These are phyloP conservation scores for Paxillus rubicundulus DNA, from an alignment of 768 basidiomycete genomes.

Conservation along the genomic window DNA sequence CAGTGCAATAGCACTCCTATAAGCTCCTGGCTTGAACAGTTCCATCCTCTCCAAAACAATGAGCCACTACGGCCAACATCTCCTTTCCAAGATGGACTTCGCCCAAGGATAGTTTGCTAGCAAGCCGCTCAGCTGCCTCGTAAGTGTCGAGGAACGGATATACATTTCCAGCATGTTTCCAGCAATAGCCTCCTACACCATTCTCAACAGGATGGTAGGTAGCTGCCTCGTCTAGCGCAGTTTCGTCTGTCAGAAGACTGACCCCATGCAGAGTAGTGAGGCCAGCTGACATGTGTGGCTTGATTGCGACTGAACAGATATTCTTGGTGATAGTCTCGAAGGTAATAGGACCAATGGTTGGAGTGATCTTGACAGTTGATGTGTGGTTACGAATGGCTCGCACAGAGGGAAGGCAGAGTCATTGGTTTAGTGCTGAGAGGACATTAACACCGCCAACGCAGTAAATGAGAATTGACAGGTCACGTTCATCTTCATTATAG, in stretches of 20 bases:
- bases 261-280: conserved; percentile 2
- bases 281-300: neutral
- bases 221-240: conserved; percentile 11
- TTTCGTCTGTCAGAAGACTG: conserved; percentile 14
- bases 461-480: conserved; percentile 11
- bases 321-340: too few species aligned
- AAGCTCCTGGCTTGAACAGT: too few species aligned
- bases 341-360: neutral
- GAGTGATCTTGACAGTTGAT: neutral
- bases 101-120: neutral
- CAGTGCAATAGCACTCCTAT: too few species aligned
- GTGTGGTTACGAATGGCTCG: neutral
- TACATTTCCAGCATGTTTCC: conserved; percentile 3
- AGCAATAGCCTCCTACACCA: conserved; percentile 14
- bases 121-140: neutral
- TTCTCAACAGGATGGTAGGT: conserved; percentile 3
- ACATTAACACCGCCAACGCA: conserved; percentile 13
- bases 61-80: conserved; percentile 4
- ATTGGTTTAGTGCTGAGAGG: conserved; percentile 15
- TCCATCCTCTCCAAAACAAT: neutral
- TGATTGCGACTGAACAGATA: neutral
- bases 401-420: conserved; percentile 11
- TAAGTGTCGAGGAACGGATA: neutral
- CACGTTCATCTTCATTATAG: conserved; percentile 1
- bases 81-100: neutral